Conservation (phyloP, 2,329 filamentous ascomycete genomes). For the Cladosporium phlei region DNA sequence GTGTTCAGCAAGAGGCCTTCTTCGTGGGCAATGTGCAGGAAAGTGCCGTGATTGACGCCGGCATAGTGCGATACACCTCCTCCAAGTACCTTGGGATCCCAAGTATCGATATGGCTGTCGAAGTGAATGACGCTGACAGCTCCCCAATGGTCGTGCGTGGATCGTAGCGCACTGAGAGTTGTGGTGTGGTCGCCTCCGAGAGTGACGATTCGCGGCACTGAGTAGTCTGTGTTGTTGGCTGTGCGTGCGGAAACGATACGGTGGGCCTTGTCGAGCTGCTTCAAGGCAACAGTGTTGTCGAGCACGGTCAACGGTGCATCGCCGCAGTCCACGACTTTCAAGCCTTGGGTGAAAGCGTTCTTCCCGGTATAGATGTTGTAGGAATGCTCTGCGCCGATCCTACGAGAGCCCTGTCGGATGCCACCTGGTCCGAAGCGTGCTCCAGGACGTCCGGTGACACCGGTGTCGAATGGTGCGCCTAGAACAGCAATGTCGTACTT, state of each 20-base stretch:
- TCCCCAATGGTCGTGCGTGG: constrained; percentile 49
- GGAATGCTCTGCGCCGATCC: constrained; percentile 39
- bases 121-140: constrained; percentile 55
- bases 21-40: constrained; percentile 58
- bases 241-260: constrained; percentile 45
- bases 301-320: constrained; percentile 46
- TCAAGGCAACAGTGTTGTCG: constrained; percentile 52
- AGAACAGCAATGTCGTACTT: constrained; percentile 47
- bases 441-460: constrained; percentile 49
- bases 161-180: constrained; percentile 49
- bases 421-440: constrained; percentile 50
- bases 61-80: constrained; percentile 58
- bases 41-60: constrained; percentile 58
- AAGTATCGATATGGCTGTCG: constrained; percentile 52
- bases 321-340: constrained; percentile 52
- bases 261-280: constrained; percentile 51
- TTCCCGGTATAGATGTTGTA: constrained; percentile 49
- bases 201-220: constrained; percentile 48
- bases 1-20: constrained; percentile 56
- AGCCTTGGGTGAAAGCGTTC: constrained; percentile 39
- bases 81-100: constrained; percentile 52
- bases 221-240: constrained; percentile 40
- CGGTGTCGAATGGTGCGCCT: constrained; percentile 48
- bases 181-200: constrained; percentile 55
- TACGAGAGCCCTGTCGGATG: constrained; percentile 47